Conservation (phyloP, 2,329 filamentous ascomycete species). For the Exophiala calicioides region DNA sequence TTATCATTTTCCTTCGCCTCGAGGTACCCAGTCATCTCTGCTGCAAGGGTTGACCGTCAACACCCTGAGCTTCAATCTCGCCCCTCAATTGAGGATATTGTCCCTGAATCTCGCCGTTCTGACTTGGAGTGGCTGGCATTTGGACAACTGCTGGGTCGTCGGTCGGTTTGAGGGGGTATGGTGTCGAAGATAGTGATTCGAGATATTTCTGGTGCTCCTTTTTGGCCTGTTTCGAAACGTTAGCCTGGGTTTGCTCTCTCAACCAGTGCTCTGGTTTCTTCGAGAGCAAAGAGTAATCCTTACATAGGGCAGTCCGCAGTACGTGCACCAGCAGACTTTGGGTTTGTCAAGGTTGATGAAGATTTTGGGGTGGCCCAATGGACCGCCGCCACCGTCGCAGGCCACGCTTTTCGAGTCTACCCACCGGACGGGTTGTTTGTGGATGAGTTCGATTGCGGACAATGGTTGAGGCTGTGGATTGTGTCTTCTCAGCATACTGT, state of each 20-base stretch:
- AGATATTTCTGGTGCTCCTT: conserved; percentile 84
- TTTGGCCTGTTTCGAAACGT: conserved; percentile 85
- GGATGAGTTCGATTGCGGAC: conserved; percentile 92
- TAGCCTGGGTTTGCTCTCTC: no score
- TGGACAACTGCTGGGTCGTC: conserved; percentile 61
- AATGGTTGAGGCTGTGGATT: conserved; percentile 76
- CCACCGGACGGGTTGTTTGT: conserved; percentile 94
- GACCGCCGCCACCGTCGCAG: conserved; percentile 90
- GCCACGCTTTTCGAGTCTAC: conserved; percentile 76
- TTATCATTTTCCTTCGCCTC: conserved; percentile 15
- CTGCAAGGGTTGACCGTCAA: conserved; percentile 14
- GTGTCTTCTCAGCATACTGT: conserved; percentile 10
- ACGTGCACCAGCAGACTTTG: conserved; percentile 84
- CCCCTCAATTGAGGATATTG: conserved; percentile 28
- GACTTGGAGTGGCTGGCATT: conserved; percentile 48
- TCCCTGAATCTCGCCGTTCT: conserved; percentile 30
- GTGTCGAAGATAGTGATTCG: conserved; percentile 75
- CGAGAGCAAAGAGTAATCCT: conserved; percentile 43
- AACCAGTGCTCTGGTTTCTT: conserved; percentile 11
- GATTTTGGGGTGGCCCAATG: conserved; percentile 84
- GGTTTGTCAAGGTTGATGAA: conserved; percentile 99
- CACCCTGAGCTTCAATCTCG: conserved; percentile 23
- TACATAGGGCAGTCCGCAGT: conserved; percentile 93
- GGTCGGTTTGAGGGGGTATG: conserved; percentile 73
- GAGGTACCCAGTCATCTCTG: conserved; percentile 18